Conservation (phyloP, 1,284 basidiomycete species). For the Cutaneotrichosporon arboriforme region DNA sequence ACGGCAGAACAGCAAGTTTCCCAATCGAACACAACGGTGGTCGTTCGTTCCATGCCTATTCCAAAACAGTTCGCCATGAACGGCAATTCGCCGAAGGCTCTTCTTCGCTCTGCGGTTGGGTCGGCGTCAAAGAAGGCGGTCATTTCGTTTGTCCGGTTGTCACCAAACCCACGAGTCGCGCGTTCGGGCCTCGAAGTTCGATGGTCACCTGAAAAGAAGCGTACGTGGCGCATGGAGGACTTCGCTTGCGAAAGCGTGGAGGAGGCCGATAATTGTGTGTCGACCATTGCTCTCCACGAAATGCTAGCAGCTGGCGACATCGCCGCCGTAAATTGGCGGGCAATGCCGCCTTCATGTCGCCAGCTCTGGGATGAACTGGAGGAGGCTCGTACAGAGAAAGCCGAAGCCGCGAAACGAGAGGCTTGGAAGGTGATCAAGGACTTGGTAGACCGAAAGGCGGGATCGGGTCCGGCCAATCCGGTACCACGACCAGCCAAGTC, state of each 20-base stretch:
- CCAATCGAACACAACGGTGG: constrained; percentile 55
- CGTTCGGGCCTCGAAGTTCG: constrained; percentile 65
- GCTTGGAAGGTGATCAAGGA: constrained; percentile 65
- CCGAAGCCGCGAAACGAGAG: constrained; percentile 62
- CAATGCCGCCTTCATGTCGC: constrained; percentile 74
- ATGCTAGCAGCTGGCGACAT: constrained; percentile 54
- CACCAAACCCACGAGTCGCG: constrained; percentile 63
- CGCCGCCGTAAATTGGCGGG: constrained; percentile 46
- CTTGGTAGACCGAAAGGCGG: constrained; percentile 57
- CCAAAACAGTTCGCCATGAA: constrained; percentile 68
- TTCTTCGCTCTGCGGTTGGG: constrained; percentile 27
- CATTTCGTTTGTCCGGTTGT: constrained; percentile 61
- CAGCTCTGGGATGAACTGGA: constrained; percentile 94
- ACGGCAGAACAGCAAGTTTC: constrained; percentile 48
- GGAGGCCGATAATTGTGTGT: constrained; percentile 87
- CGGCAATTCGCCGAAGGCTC: constrained; percentile 32
- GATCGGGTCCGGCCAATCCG: not conserved
- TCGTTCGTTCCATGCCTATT: constrained; percentile 66
- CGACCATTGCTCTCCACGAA: constrained; percentile 75
- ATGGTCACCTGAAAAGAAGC: constrained; percentile 60
- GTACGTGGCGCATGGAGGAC: constrained; percentile 77
- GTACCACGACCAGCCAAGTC: not conserved
- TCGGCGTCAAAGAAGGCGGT: constrained; percentile 66
- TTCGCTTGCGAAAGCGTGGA: constrained; percentile 69
- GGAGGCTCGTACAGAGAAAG: constrained; percentile 56